Conservation (phyloP, 805 yeast species). For the Phaffomyces opuntiae region DNA sequence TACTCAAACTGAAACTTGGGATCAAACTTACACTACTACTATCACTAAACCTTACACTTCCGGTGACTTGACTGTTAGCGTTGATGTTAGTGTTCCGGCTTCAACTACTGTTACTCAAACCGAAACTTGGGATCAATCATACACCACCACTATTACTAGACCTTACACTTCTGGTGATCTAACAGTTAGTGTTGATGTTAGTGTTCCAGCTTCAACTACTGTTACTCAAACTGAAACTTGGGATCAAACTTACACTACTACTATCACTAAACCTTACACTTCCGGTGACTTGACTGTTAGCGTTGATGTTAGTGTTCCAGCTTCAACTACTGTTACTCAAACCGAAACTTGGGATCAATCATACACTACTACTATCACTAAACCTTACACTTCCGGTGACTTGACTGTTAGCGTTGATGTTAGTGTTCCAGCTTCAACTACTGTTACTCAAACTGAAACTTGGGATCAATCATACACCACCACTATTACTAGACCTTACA, state of each 20-base stretch:
- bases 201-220: background rate
- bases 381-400: background rate
- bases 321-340: background rate
- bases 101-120: background rate
- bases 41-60: slow-evolving; percentile 7
- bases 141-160: slow-evolving; percentile 8
- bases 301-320: background rate
- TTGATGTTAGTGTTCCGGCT: slow-evolving; percentile 6
- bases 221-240: background rate
- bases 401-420: background rate
- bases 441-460: background rate
- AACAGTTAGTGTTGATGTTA: slow-evolving; percentile 7
- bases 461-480: background rate
- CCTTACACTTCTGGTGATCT: slow-evolving; percentile 8
- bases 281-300: background rate
- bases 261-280: background rate
- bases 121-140: slow-evolving; percentile 8
- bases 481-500: no score
- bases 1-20: slow-evolving; percentile 7
- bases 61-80: slow-evolving; percentile 7
- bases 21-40: slow-evolving; percentile 8
- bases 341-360: background rate
- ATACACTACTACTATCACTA: background rate
- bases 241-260: background rate
- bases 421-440: background rate